A percentile compares a stretch with the other conserved stretches of the same genome.
Evolutionary conservation across 2,329 filamentous ascomycete genomes (phyloP).

Genomic region (Venturia carpophila): DNA sequence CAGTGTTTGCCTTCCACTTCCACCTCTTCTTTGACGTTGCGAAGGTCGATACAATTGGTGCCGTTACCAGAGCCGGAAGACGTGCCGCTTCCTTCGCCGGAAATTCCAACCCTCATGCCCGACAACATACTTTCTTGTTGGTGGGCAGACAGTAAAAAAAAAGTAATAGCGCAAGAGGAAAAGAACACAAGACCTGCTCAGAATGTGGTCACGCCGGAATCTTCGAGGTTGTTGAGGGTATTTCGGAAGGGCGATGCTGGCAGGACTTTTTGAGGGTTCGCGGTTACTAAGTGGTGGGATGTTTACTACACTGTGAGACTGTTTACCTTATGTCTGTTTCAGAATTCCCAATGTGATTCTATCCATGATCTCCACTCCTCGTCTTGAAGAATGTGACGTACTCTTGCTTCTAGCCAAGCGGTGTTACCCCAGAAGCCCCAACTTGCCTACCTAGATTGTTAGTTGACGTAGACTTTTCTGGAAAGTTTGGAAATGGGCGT

Average conservation of each 20-base stretch:
- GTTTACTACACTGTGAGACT: no score
- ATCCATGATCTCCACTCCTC: constrained; percentile 18
- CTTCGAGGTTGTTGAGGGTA: not conserved
- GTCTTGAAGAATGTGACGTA: constrained; percentile 21
- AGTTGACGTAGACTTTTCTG: constrained; percentile 42
- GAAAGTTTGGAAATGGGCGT: not conserved
- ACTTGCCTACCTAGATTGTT: constrained; percentile 41
- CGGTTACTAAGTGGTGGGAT: not conserved
- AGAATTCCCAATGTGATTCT: not conserved
- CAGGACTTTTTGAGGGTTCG: not conserved
- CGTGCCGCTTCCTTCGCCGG: no score
- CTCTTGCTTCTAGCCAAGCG: constrained; percentile 24
- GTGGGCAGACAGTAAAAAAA: not conserved
- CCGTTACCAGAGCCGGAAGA: no score
- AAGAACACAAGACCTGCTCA: not conserved
- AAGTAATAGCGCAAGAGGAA: not conserved
- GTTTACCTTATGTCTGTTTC: no score
- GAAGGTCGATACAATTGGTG: no score
- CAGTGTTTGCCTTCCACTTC: not conserved
- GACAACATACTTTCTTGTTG: not conserved
- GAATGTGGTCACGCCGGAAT: no score
- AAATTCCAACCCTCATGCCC: not conserved
- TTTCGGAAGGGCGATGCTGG: not conserved
- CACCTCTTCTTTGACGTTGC: no score
- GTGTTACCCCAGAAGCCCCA: constrained; percentile 22